Base-by-base conservation (phyloP, 2,329 filamentous ascomycete genomes). In the Pseudocercospora fuligena region DNA sequence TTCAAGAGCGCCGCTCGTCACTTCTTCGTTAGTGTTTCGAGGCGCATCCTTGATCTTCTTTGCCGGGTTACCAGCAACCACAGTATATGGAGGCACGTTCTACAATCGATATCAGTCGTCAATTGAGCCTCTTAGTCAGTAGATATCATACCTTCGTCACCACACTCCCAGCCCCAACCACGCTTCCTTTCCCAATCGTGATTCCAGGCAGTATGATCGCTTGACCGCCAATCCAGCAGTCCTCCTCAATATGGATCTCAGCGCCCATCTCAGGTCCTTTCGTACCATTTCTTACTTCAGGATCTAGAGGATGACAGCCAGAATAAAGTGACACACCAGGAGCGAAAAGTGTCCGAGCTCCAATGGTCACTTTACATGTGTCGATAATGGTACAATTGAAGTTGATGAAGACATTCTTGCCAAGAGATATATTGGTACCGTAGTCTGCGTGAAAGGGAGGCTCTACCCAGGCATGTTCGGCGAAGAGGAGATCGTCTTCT, bases 171-270 rank as follows among this genome's bases (percentile, higher is more conserved):
- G 93, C 93, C 0, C 92, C 93, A 67, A 97, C 85, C 0, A 89
- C 91, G 4, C 82, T 84, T 0, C 93, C 92, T 63, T 85, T 84
- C 0, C 93, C 93, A 70, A 97, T 90, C 0, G 86, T 94, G 25
- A 97, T 88, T 0, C 93, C 93, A 0, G 92, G 88, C 51, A 94
- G 81, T 19, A 97, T 86, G 23, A 84, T 87, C 5, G 88, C 88
- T 74, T 89, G 90, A 0, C 91, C 91, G 0, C 89, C 91, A 31
- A 94, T 79, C 92, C 92, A 93, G 79, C 91, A 92, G 80, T 97
- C 93, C 70, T 93, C 89, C 0, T 90, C 92, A 61, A 97, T 88
- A 14, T 82, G 85, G 68, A 97, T 92, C 9, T 90, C 87, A 71
- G 87, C 88, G 0, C 92, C 93, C 8, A 81, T 74, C 78, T 97